Base-by-base conservation (phyloP, 2,329 filamentous ascomycete genomes). In the Aspergillus transmontanensis region DNA sequence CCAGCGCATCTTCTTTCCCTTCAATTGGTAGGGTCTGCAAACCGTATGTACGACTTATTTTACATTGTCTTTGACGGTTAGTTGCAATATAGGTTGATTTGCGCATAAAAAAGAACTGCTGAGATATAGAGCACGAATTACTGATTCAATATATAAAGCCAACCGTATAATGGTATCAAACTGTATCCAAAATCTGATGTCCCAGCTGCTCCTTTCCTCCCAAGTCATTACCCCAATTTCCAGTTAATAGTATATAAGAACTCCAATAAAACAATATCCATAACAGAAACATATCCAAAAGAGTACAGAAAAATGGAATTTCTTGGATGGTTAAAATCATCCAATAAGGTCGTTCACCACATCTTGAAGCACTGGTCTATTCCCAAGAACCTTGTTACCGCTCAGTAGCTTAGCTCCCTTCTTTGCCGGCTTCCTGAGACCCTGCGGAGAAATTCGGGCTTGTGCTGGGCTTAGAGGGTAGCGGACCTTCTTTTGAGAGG, bases 331-430 rank as follows among this genome's bases (percentile, higher is more conserved):
- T 32, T 36, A 57, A 19, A 16, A 55, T 70, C 62, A 79, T 26
- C 73, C 76, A 64, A 73, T 64, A 68, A 80, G 65, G 59, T 93
- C 91, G 78, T 95, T 92, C 70, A 93, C 82, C 67, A 97, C 88
- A 81, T 94, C 90, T 73, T 87, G 86, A 72, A 94, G 82, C 60
- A 96, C 84, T 41, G 88, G 86, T 71, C 88, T 87, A 41, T 85
- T 87, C 63, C 87, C 88, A 68, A 93, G 76, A 63, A 94, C 79
- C 36, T 84, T 80, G 23, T 68, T 73, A n/a, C 78, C 72, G 68
- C 78, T 80, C 61, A 81, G 73, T 12, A 80, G 83, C 67, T 84
- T 86, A 58, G 85, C 85, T 0, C 88, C 87, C 53, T 87, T 83
- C 71, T 86, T 88, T 67, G 82, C 87, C 1, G 88, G 87, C 57